A percentile compares a stretch with the other conserved stretches of the same genome.
Evolutionary conservation across 129 eudicot genomes (phyloP).

Genomic region (Lactuca saligna): DNA sequence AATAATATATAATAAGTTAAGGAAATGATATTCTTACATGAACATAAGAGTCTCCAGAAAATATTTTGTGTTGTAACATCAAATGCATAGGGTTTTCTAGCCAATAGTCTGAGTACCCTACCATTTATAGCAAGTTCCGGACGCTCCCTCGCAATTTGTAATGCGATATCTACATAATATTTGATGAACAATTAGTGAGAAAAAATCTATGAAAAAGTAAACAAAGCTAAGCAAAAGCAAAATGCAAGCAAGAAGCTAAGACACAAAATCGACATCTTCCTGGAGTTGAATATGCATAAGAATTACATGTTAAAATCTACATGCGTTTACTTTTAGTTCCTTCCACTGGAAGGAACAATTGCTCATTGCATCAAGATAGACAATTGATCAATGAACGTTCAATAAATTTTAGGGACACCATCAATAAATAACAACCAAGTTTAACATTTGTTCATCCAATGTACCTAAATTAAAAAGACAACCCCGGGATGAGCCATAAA

Average conservation of each 20-base stretch:
- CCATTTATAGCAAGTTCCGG: constrained; percentile 14
- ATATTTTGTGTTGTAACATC: neutral
- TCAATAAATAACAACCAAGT: too few relatives aligned
- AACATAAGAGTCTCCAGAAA: constrained; percentile 3
- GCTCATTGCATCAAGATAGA: too few relatives aligned
- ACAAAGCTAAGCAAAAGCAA: neutral
- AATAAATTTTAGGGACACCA: too few relatives aligned
- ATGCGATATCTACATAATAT: constrained; percentile 29
- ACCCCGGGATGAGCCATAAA: too few relatives aligned
- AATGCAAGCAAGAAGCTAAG: neutral
- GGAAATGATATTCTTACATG: constrained; percentile 21
- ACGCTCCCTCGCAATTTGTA: constrained; percentile 16
- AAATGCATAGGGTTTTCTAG: constrained; percentile 33
- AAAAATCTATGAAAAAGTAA: neutral
- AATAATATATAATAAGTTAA: neutral
- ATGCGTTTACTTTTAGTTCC: too few relatives aligned
- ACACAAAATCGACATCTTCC: too few relatives aligned
- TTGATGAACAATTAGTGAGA: neutral
- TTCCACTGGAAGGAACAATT: too few relatives aligned
- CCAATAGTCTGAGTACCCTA: constrained; percentile 25
- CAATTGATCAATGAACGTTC: too few relatives aligned
- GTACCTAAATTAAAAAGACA: too few relatives aligned
- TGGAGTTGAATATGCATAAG: too few relatives aligned
- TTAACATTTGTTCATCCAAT: too few relatives aligned
- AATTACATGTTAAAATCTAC: too few relatives aligned